Evolutionary conservation across 805 yeast species (phyloP), one percentile per base, ranked within the genome.

Genomic region (Candida yuanshanica): DNA sequence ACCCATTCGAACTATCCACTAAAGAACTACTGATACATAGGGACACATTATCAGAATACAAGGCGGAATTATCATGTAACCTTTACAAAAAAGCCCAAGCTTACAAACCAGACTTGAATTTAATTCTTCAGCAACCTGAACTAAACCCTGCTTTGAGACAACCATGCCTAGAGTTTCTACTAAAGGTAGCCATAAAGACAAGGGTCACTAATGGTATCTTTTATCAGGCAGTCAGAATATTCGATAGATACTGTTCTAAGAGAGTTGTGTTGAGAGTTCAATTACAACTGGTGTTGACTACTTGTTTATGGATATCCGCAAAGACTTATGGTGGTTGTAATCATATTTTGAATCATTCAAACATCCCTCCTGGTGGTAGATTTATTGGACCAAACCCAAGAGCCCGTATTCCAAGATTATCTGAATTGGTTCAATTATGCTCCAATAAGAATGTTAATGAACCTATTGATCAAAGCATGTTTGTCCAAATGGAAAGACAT

Each of bases 271-370:
- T 84, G 48, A 77, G 81, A 50, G 90, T 85, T 43, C 98, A 90
- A 63, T 81, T 87, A 46, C 96, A 90, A 62, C 71, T 91, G 40
- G 91, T 91, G 10, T 88, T 95, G 24, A 84, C 95, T 46, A 87
- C 96, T 5, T 87, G 96, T 46, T 66, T 91, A 26, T 91, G 98
- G 97, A 74, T 91, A 24, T 87, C 96, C 2, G 81, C 96, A 20
- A 91, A 91, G 60, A 72, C 81, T n/a, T 76, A 75, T 53, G 87
- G 87, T 37, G 87, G 87, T 29, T 80, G 82, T 60, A 78, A 77
- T 50, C 87, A 80, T 60, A 76, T 79, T 50, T 72, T 77, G 40
- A 77, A 77, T 56, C 66, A 70, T 43, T 58, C 67, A 2, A 61
- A 64, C 7, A 60, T 70, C 20, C 74, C 75, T 39, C 61, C 71